Conservation (phyloP, 1,284 basidiomycete genomes). For the Boletellus dicymbophilus region DNA sequence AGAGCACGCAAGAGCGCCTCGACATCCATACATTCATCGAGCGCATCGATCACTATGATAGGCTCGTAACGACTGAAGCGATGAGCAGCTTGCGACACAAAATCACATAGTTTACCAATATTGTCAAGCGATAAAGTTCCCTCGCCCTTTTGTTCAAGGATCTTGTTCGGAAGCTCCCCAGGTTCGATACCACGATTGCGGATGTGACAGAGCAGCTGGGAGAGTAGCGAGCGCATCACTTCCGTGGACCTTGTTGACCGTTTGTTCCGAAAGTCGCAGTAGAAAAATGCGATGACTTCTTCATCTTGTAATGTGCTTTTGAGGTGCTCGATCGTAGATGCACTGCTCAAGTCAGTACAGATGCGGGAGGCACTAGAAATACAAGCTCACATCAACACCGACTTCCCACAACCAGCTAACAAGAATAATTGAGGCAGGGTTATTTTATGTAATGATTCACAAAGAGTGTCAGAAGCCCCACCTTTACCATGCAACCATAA, state of each 20-base stretch:
- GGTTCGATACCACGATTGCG: not conserved
- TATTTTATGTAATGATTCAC: not conserved
- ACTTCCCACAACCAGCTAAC: conserved; percentile 7
- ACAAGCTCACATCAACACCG: conserved; percentile 1
- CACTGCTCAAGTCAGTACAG: not conserved
- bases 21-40: not conserved
- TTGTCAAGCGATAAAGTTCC: not conserved
- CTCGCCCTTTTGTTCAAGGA: not conserved
- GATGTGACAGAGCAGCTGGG: not conserved
- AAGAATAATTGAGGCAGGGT: not conserved
- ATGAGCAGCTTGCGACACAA: not conserved
- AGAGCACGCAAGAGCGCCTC: not conserved
- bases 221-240: not conserved
- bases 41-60: conserved; percentile 1
- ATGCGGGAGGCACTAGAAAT: not conserved
- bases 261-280: not conserved
- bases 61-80: not conserved
- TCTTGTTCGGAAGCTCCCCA: not conserved
- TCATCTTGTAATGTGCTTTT: not conserved
- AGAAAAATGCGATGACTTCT: not conserved
- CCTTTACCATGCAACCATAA: conserved; percentile 8
- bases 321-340: conserved; percentile 1
- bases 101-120: not conserved
- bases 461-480: not conserved
- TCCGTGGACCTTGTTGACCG: not conserved